phyloP scores from a whole-genome alignment of 306 rosid species.

The Calophaca sinica region DNA sequence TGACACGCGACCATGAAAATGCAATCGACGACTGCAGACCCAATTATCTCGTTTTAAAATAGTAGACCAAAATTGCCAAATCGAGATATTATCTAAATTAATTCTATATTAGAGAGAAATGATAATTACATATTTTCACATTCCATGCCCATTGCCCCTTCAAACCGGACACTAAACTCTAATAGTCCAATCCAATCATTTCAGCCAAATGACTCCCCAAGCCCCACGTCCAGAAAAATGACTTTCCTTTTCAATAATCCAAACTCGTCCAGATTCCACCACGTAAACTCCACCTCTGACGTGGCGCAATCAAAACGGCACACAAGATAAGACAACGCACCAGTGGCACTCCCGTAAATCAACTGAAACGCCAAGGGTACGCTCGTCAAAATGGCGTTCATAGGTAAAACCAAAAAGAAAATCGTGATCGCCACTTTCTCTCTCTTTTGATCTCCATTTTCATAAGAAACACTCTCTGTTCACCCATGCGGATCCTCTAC shows the following conservation, averaged over 20 bases:
- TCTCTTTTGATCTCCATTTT: neutral
- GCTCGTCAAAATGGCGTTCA: neutral
- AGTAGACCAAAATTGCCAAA: too few relatives aligned
- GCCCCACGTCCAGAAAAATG: neutral
- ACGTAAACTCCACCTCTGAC: neutral
- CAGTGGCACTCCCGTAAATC: conserved; percentile 29
- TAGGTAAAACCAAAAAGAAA: neutral
- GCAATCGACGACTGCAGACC: too few relatives aligned
- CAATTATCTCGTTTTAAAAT: too few relatives aligned
- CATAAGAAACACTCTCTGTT: neutral
- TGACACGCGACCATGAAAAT: too few relatives aligned
- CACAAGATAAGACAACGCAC: neutral
- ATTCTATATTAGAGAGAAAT: too few relatives aligned
- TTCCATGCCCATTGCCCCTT: too few relatives aligned
- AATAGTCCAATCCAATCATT: too few relatives aligned
- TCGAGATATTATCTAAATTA: too few relatives aligned
- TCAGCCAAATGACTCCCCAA: conserved; percentile 7
- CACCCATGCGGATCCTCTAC: too few relatives aligned
- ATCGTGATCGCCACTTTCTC: neutral
- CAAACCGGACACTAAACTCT: too few relatives aligned
- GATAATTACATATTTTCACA: too few relatives aligned
- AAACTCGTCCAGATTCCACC: neutral
- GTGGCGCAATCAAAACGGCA: neutral
- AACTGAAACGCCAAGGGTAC: neutral
- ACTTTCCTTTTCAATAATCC: too few relatives aligned